These are phyloP conservation scores for Xylariomycetidae sp. DNA, from an alignment of 2,329 filamentous ascomycete species.

Conservation along the genomic window DNA sequence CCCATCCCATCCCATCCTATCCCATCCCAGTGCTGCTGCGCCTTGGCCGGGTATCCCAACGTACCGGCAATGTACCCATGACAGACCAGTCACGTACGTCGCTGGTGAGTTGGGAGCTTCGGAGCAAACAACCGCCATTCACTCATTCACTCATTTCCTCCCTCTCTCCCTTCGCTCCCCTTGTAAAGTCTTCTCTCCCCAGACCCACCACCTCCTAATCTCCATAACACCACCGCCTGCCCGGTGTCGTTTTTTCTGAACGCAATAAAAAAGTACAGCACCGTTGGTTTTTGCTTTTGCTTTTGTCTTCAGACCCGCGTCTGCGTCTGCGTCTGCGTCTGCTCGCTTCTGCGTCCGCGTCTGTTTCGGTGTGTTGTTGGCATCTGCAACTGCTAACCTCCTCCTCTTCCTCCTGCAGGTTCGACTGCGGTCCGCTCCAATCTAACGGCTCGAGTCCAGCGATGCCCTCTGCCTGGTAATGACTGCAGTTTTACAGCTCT, in stretches of 20 bases:
- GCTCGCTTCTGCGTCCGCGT: too few species aligned
- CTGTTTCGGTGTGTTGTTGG: neutral
- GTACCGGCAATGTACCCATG: too few species aligned
- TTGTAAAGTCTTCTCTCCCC: neutral
- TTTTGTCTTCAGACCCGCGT: too few species aligned
- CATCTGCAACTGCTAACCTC: constrained; percentile 15
- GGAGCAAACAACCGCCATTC: constrained; percentile 19
- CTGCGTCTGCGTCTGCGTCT: too few species aligned
- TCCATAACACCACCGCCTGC: too few species aligned
- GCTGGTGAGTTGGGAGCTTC: constrained; percentile 6
- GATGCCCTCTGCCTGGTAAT: constrained; percentile 24
- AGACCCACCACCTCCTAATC: neutral
- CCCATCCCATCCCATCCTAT: too few species aligned
- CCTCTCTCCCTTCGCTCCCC: neutral
- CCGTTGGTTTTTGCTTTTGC: too few species aligned
- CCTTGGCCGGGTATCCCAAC: too few species aligned
- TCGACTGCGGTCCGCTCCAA: constrained; percentile 13
- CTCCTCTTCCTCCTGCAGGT: constrained; percentile 18
- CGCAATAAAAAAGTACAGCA: too few species aligned
- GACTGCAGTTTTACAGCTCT: constrained; percentile 17
- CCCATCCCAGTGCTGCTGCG: too few species aligned
- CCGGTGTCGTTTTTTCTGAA: too few species aligned
- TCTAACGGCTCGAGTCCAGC: constrained; percentile 17
- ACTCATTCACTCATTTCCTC: constrained; percentile 5
- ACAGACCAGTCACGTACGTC: too few species aligned